Conservation (phyloP, 768 basidiomycete species). For the Hemileccinum rubropunctum region DNA sequence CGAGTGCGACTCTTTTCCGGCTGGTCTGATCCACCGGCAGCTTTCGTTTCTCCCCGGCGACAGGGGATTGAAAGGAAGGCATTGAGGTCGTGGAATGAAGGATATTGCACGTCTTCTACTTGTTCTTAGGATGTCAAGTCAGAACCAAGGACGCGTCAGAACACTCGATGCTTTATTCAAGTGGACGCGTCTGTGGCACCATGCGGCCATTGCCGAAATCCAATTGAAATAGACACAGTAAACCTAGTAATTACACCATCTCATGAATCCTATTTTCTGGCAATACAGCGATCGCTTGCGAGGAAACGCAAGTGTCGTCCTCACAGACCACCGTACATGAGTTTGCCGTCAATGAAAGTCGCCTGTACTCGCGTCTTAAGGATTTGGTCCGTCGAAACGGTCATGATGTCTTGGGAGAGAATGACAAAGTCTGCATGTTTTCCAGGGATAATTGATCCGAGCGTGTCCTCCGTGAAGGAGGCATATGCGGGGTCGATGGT, state of each 20-base stretch:
- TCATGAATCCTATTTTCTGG: not conserved
- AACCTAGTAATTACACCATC: too few species aligned
- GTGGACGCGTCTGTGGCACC: conserved; percentile 28
- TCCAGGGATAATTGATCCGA: conserved; percentile 77
- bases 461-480: conserved; percentile 44
- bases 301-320: not conserved
- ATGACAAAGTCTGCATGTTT: conserved; percentile 88
- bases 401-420: conserved; percentile 80
- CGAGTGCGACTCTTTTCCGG: conserved; percentile 30
- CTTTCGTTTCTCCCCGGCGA: conserved; percentile 32
- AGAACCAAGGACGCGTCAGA: conserved; percentile 4
- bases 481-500: conserved; percentile 88
- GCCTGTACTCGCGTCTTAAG: conserved; percentile 65
- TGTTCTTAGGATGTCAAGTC: not conserved
- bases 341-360: conserved; percentile 75
- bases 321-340: conserved; percentile 43
- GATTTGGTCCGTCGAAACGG: conserved; percentile 53
- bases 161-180: not conserved
- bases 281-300: not conserved
- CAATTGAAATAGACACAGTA: too few species aligned
- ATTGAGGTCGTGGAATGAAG: conserved; percentile 9
- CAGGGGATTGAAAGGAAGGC: conserved; percentile 17
- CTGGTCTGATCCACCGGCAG: conserved; percentile 18
- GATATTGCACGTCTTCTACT: not conserved
- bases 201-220: conserved; percentile 3